Evolutionary conservation across 805 yeast species (phyloP).

Genomic region (Zygotorulaspora sp.): DNA sequence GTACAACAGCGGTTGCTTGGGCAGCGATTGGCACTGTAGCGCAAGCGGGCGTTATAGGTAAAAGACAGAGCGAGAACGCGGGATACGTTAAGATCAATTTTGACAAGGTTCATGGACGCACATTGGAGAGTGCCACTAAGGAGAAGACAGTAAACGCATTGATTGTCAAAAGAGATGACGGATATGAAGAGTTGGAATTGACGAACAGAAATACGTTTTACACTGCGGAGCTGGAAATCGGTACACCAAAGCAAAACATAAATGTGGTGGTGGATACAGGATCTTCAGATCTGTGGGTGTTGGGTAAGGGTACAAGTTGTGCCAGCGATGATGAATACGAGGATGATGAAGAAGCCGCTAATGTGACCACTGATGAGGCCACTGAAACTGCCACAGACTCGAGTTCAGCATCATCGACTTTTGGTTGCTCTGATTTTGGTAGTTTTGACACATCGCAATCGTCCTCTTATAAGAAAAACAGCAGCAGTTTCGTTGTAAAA

Average conservation of each 20-base stretch:
- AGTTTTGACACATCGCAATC: conserved; percentile 25
- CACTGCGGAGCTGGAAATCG: conserved; percentile 42
- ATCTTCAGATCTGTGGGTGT: conserved; percentile 58
- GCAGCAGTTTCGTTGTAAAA: conserved; percentile 40
- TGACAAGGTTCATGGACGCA: conserved; percentile 25
- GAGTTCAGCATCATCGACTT: conserved; percentile 22
- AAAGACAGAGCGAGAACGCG: too few species aligned
- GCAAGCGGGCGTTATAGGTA: not conserved
- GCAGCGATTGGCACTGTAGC: conserved; percentile 1
- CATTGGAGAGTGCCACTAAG: conserved; percentile 13
- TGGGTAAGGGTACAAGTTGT: conserved; percentile 49
- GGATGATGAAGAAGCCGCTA: conserved; percentile 13
- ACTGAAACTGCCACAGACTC: conserved; percentile 5
- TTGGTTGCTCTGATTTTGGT: conserved; percentile 41
- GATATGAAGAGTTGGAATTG: conserved; percentile 19
- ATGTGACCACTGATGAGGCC: conserved; percentile 17
- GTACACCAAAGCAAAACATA: conserved; percentile 49
- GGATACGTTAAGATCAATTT: conserved; percentile 17
- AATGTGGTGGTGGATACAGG: conserved; percentile 61
- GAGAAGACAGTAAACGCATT: conserved; percentile 7
- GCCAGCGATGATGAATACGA: conserved; percentile 6
- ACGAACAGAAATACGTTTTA: conserved; percentile 42
- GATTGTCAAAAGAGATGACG: conserved; percentile 14
- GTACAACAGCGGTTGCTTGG: conserved; percentile 4
- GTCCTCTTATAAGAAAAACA: conserved; percentile 25